Base-by-base conservation (phyloP, 192 early-diverging fungal species). In the Coemansia sp. region DNA sequence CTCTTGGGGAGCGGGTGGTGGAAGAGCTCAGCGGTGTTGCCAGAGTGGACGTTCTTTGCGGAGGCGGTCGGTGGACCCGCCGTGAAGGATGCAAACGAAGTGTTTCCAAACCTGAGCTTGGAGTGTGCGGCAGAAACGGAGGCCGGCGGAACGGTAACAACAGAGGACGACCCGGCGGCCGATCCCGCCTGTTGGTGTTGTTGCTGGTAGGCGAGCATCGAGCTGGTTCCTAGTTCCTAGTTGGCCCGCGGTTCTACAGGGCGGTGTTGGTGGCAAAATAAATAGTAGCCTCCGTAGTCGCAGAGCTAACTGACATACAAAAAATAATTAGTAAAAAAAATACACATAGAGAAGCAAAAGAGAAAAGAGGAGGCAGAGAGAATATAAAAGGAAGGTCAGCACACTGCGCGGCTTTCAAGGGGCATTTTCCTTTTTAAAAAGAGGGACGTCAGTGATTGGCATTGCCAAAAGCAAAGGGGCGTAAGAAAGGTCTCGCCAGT, bases 131-230 rank as follows among this genome's bases (percentile, higher is more conserved):
- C 70, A 29, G 62, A 65, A 39, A 61, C 62, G 16, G 80, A 71
- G 27, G 75, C 75, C 13, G 80, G 74, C n/a, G 71, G 68, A 24
- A 71, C 75, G 38, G 69, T 66, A 13, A 64, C 56, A 18, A 73
- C 70, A 18, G 67, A 49, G 63, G 37, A 47, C 10, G 67, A 61
- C 35, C 41, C 67, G 45, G 53, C 32, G 29, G 44, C 43, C 59
- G 70, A 59, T 59, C 71, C 61, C 38, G 56, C 40, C 62, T 75
- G 73, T 40, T 71, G 73, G 16, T 67, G 71, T 64, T 70, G 71
- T 45, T 75, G 78, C 71, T 82, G 80, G 63, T 71, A 83, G 10
- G 75, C 80, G 15, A 83, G 71, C 80, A 83, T 83, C 29, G 45
- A 35, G 40, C 39, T 63, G 62, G 62, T 30, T 43, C 41, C 29